Percentiles rank a stretch among this genome's conserved stretches.
Evolutionary conservation across 345 rosid species (phyloP).

Genomic region (Salix arbutifolia): DNA sequence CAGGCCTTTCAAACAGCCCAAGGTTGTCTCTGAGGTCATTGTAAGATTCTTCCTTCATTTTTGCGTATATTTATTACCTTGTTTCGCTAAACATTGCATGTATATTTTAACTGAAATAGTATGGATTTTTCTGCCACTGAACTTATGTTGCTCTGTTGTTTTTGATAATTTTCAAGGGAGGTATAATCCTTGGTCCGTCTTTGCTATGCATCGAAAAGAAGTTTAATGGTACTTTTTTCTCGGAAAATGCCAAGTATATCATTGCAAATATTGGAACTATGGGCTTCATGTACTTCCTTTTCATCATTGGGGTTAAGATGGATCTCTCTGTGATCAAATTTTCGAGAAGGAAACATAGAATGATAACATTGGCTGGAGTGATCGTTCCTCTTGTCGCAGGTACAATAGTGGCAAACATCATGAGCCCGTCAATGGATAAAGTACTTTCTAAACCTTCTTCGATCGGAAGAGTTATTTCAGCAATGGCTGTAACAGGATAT

Average conservation of each 20-base stretch:
- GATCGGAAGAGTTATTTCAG: background rate
- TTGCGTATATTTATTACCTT: background rate
- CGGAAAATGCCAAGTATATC: slow-evolving; percentile 40
- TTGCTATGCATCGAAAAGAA: slow-evolving; percentile 43
- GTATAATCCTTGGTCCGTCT: slow-evolving; percentile 72
- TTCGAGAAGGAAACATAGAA: slow-evolving; percentile 12
- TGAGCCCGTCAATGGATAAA: slow-evolving; percentile 10
- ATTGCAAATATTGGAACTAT: slow-evolving; percentile 42
- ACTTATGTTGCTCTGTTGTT: too few relatives aligned
- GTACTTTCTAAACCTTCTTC: slow-evolving; percentile 7
- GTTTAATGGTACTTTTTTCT: slow-evolving; percentile 32
- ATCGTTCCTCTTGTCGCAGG: background rate
- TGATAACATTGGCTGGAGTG: background rate
- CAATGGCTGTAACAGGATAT: slow-evolving; percentile 14
- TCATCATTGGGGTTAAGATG: slow-evolving; percentile 20
- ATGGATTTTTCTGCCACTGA: background rate
- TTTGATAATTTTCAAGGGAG: slow-evolving; percentile 48
- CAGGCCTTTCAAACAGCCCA: slow-evolving; percentile 70
- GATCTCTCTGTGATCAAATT: slow-evolving; percentile 7
- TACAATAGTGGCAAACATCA: background rate
- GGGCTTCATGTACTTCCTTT: slow-evolving; percentile 23
- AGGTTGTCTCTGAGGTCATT: slow-evolving; percentile 57
- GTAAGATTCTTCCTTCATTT: slow-evolving; percentile 33
- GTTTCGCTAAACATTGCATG: too few relatives aligned
- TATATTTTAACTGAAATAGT: background rate